These are phyloP conservation scores for Ustilaginoidea virens DNA, from an alignment of 2,329 filamentous ascomycete genomes.

Conservation along the genomic window DNA sequence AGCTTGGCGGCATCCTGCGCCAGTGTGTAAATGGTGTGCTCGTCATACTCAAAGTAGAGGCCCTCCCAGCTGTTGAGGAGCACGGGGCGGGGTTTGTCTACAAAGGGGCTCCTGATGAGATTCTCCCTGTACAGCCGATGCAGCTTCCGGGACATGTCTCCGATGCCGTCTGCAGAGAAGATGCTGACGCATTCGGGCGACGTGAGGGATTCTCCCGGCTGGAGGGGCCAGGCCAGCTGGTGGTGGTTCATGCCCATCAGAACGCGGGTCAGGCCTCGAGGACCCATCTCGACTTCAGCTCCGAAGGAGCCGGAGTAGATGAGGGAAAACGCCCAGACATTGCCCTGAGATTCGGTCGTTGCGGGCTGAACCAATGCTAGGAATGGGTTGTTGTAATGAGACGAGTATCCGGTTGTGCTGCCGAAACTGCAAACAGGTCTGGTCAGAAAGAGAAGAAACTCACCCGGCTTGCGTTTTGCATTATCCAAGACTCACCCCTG, in stretches of 20 bases:
- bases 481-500: slow-evolving; percentile 38
- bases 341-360: slow-evolving; percentile 44
- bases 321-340: slow-evolving; percentile 49
- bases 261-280: slow-evolving; percentile 44
- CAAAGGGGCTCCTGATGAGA: slow-evolving; percentile 41
- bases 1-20: slow-evolving; percentile 40
- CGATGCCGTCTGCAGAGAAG: slow-evolving; percentile 42
- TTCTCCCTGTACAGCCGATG: slow-evolving; percentile 47
- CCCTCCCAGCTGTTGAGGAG: slow-evolving; percentile 54
- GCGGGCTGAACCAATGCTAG: slow-evolving; percentile 37
- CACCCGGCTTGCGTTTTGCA: neutral
- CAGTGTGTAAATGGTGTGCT: slow-evolving; percentile 36
- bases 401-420: slow-evolving; percentile 45
- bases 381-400: slow-evolving; percentile 50
- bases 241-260: slow-evolving; percentile 43
- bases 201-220: slow-evolving; percentile 38
- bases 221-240: slow-evolving; percentile 42
- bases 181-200: slow-evolving; percentile 48
- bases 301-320: slow-evolving; percentile 49
- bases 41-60: slow-evolving; percentile 40
- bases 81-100: slow-evolving; percentile 32
- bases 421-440: slow-evolving; percentile 30
- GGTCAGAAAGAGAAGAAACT: neutral
- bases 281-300: slow-evolving; percentile 43
- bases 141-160: slow-evolving; percentile 45